Base-by-base conservation (phyloP, 768 basidiomycete genomes). In the Strobilomyces confusus region DNA sequence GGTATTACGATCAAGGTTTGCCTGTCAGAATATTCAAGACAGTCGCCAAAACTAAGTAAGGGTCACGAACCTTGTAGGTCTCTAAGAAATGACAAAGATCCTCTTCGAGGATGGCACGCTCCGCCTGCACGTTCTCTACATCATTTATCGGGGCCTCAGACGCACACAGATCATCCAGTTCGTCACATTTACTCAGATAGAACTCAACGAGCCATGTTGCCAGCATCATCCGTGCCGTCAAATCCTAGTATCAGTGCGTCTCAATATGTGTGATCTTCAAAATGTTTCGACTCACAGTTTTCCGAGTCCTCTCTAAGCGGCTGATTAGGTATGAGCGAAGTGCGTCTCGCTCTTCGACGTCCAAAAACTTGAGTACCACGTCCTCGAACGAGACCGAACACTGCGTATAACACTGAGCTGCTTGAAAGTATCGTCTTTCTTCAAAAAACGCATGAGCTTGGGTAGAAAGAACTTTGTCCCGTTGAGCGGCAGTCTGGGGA, bases 131-230 rank as follows among this genome's bases (percentile, higher is more conserved):
- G 65, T 94, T 95, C 48, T 94, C 89, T 15, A 87, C 86, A 58
- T 95, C 90, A 48, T 85, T 83, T 12, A 87, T 82, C 14, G 84
- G 77, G 1, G 83, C 83, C 68, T 94, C 92, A 0, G 95, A 90
- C 0, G 92, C 93, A 25, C 95, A 84, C 17, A 94, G 77, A 64
- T 98, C 97, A 64, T 99, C 97, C 47, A 98, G 75, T 56, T 95
- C 92, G 63, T 97, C 95, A 69, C 91, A 93, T 75, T 97, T 98
- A 71, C 89, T 89, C 15, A 99, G 82, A 66, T 94, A 98, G 58
- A 98, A 92, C 69, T 99, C 97, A 29, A 97, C 87, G 13, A 99
- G 83, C 97, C 97, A 99, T 0, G 94, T 98, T 17, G 97, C 95
- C 19, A 99, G 75, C 85, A 98, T 93, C 87, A 94, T 94, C 37